These are phyloP conservation scores for Aspergillus versicolor DNA, from an alignment of 2,329 filamentous ascomycete species.

Conservation along the genomic window DNA sequence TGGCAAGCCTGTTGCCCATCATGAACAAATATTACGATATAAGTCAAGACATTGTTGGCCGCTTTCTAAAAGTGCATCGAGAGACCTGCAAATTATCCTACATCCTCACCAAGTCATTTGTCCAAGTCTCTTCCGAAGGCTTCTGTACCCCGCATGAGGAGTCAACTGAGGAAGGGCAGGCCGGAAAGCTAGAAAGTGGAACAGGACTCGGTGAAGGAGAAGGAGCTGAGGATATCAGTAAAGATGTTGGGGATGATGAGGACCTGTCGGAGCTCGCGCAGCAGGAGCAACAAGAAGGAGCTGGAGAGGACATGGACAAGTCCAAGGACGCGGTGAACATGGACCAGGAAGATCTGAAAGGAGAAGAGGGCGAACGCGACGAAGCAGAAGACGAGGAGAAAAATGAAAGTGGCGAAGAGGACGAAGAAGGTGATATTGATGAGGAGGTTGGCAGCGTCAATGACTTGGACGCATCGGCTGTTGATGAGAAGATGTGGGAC, in stretches of 20 bases:
- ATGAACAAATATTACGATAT: constrained; percentile 69
- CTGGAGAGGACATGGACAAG: constrained; percentile 45
- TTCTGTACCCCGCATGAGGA: constrained; percentile 91
- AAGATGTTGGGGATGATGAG: constrained; percentile 91
- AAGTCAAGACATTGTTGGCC: constrained; percentile 57
- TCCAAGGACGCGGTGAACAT: constrained; percentile 51
- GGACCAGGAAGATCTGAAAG: constrained; percentile 87
- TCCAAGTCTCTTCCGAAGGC: constrained; percentile 75
- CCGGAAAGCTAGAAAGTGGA: constrained; percentile 81
- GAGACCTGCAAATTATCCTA: constrained; percentile 73
- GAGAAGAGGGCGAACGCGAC: constrained; percentile 67
- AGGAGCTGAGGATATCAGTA: constrained; percentile 95
- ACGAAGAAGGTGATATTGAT: constrained; percentile 68
- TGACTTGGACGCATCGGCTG: constrained; percentile 81
- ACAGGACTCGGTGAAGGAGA: constrained; percentile 94
- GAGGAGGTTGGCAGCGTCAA: constrained; percentile 90
- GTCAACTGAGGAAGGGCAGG: constrained; percentile 66
- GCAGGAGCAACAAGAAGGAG: constrained; percentile 67
- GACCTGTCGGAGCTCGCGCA: constrained; percentile 89
- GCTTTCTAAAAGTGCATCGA: constrained; percentile 65
- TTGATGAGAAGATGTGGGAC: constrained; percentile 99
- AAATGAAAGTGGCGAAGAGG: constrained; percentile 61
- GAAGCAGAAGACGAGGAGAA: constrained; percentile 51
- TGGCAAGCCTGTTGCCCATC: constrained; percentile 67
- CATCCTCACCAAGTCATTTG: constrained; percentile 73